Conservation (phyloP, 2,329 filamentous ascomycete genomes). For the Fusarium pilosicola region DNA sequence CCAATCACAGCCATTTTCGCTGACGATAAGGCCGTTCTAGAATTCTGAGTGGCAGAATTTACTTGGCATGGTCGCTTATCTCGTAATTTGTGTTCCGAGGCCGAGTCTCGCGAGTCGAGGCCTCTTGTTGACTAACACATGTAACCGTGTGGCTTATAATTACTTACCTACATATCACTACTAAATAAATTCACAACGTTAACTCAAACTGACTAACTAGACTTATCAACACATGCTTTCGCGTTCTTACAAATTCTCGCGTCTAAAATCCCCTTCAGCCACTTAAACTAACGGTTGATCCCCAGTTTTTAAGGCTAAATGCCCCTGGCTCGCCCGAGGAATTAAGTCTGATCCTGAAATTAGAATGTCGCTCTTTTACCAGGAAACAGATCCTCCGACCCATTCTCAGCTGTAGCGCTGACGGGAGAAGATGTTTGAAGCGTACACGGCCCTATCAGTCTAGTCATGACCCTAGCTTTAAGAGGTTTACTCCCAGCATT, state of each 20-base stretch:
- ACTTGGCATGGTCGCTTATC: conserved; percentile 6
- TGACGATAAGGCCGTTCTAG: conserved; percentile 27
- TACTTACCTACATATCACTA: background rate
- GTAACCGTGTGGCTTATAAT: background rate
- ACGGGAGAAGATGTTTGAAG: background rate
- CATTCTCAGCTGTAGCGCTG: background rate
- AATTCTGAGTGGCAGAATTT: conserved; percentile 13
- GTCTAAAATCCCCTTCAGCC: background rate
- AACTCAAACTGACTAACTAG: background rate
- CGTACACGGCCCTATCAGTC: conserved; percentile 12
- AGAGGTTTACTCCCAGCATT: background rate
- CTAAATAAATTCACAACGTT: background rate
- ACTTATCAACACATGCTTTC: background rate
- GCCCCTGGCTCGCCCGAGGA: conserved; percentile 6
- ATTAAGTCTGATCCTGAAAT: conserved; percentile 20
- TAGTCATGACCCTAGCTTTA: conserved; percentile 9
- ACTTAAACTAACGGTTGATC: background rate
- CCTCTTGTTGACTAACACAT: background rate
- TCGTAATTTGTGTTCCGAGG: conserved; percentile 11
- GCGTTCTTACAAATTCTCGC: background rate
- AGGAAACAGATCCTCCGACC: conserved; percentile 26
- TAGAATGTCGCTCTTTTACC: conserved; percentile 3
- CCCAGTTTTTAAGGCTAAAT: conserved; percentile 31
- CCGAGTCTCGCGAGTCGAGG: conserved; percentile 1
- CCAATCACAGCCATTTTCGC: conserved; percentile 6